A percentile compares a stretch with the other conserved stretches of the same genome.
phyloP scores from a whole-genome alignment of 2,329 filamentous ascomycete species.

The Fusarium buharicum region DNA sequence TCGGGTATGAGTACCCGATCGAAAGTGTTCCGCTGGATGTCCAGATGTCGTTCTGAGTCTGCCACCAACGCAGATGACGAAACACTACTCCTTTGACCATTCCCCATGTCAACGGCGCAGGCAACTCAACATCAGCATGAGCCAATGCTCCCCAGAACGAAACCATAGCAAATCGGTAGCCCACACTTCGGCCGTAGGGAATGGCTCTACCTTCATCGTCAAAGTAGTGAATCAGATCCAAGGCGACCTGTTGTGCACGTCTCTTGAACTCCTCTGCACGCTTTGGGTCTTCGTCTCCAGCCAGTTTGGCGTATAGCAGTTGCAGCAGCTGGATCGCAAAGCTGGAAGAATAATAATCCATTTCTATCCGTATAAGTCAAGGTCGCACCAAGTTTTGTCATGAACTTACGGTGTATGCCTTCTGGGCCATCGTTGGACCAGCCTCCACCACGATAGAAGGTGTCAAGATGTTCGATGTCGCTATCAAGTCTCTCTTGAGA shows the following conservation, averaged over 20 bases:
- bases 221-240: constrained; percentile 81
- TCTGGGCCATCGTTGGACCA: constrained; percentile 87
- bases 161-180: constrained; percentile 87
- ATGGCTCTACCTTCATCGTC: constrained; percentile 77
- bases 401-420: constrained; percentile 71
- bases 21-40: constrained; percentile 78
- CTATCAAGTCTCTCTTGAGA: constrained; percentile 75
- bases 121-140: constrained; percentile 78
- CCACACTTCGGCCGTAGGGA: constrained; percentile 80
- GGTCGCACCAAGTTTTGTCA: not conserved
- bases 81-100: constrained; percentile 81
- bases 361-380: constrained; percentile 59
- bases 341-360: constrained; percentile 86
- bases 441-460: constrained; percentile 82
- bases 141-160: constrained; percentile 83
- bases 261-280: constrained; percentile 76
- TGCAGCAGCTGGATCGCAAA: constrained; percentile 86
- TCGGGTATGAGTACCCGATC: constrained; percentile 81
- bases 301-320: constrained; percentile 78
- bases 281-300: constrained; percentile 71
- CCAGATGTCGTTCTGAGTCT: constrained; percentile 78
- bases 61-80: constrained; percentile 82
- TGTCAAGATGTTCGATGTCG: constrained; percentile 81
- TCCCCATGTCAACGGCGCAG: constrained; percentile 78
- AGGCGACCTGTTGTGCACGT: constrained; percentile 72